phyloP scores from a whole-genome alignment of 495 filamentous ascomycete species.

The Rhypophila decipiens region DNA sequence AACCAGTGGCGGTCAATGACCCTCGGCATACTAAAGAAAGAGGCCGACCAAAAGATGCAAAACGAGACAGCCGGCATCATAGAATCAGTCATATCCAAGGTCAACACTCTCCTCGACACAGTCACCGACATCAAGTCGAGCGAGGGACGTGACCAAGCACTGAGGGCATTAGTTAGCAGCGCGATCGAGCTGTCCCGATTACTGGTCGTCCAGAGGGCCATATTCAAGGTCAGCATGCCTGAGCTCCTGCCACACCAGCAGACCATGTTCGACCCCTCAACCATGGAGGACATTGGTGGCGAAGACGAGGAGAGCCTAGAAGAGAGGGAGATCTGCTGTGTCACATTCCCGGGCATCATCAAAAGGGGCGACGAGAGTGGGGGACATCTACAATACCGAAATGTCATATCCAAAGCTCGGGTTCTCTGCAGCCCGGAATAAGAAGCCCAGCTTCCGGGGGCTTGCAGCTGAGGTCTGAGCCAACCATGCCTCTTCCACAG shows the following conservation, averaged over 20 bases:
- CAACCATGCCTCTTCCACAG: not conserved
- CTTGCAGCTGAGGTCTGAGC: too few relatives aligned
- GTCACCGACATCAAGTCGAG: constrained; percentile 35
- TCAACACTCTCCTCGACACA: constrained; percentile 34
- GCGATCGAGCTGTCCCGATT: constrained; percentile 45
- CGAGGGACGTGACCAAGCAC: constrained; percentile 39
- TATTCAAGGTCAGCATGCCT: constrained; percentile 46
- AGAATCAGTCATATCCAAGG: constrained; percentile 28
- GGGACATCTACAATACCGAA: constrained; percentile 43
- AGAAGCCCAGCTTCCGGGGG: constrained; percentile 5
- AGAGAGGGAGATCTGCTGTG: constrained; percentile 39
- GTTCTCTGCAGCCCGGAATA: constrained; percentile 48
- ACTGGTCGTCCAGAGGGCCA: constrained; percentile 47
- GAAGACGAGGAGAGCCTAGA: constrained; percentile 45
- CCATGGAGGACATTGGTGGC: constrained; percentile 52
- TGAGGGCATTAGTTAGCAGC: constrained; percentile 36
- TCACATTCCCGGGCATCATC: constrained; percentile 48
- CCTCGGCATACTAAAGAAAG: constrained; percentile 43
- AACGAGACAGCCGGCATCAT: constrained; percentile 29
- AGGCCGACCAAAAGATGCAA: constrained; percentile 35
- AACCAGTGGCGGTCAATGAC: constrained; percentile 52
- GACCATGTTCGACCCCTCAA: constrained; percentile 41
- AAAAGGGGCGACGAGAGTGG: constrained; percentile 53
- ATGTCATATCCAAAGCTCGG: constrained; percentile 49
- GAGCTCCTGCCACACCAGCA: constrained; percentile 41